Conservation (phyloP, 306 rosid genomes). For the Inga leiocalycina region DNA sequence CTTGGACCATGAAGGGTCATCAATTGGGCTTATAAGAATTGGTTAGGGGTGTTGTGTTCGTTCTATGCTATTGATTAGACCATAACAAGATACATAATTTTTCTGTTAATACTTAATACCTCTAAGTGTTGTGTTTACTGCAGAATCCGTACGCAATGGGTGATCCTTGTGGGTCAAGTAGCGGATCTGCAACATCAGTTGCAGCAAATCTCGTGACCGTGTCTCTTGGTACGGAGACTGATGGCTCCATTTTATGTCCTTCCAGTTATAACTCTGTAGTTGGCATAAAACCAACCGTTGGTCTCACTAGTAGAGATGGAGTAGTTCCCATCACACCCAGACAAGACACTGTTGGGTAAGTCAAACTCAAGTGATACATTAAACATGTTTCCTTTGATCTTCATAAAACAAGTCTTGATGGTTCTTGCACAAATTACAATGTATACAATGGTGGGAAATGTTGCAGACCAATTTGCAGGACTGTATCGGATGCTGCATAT, state of each 20-base stretch:
- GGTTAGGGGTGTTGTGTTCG: not conserved
- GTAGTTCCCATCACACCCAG: constrained; percentile 63
- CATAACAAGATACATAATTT: not conserved
- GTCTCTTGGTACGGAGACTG: constrained; percentile 59
- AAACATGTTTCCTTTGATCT: not conserved
- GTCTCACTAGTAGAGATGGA: constrained; percentile 73
- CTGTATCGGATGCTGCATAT: constrained; percentile 64
- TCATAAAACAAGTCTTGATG: not conserved
- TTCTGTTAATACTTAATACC: not conserved
- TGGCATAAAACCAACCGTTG: constrained; percentile 33
- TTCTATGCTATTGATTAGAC: not conserved
- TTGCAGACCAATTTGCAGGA: constrained; percentile 68
- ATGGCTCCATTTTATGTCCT: constrained; percentile 65
- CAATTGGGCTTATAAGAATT: no score
- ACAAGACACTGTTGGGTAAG: constrained; percentile 74
- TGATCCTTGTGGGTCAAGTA: constrained; percentile 29
- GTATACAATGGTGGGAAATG: constrained; percentile 21
- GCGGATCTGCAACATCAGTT: constrained; percentile 54
- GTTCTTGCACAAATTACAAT: not conserved
- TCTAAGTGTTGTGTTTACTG: not conserved
- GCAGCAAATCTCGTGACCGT: constrained; percentile 68
- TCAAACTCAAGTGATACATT: constrained; percentile 7
- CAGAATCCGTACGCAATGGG: constrained; percentile 56
- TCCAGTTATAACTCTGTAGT: constrained; percentile 49
- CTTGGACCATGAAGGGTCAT: no score